phyloP scores from a whole-genome alignment of 768 basidiomycete genomes.

The Boletus sp. region DNA sequence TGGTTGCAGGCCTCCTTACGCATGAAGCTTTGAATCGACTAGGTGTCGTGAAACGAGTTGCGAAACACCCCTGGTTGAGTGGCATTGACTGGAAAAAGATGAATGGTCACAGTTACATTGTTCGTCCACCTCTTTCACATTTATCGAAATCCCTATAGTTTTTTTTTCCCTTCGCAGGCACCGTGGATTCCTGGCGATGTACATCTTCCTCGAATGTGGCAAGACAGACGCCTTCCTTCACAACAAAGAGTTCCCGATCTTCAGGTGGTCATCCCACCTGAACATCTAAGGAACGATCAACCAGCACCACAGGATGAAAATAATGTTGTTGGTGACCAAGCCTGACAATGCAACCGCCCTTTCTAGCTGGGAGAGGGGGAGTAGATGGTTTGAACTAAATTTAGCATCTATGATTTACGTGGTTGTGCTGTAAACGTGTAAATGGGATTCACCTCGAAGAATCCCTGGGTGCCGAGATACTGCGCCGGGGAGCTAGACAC shows the following conservation, averaged over 20 bases:
- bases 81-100: slow-evolving; percentile 50
- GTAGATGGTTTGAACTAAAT: too few species aligned
- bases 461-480: too few species aligned
- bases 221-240: slow-evolving; percentile 36
- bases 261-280: slow-evolving; percentile 31
- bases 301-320: not conserved
- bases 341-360: too few species aligned
- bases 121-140: slow-evolving; percentile 29
- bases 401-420: too few species aligned
- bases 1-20: slow-evolving; percentile 43
- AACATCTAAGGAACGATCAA: slow-evolving; percentile 25
- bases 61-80: slow-evolving; percentile 44
- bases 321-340: slow-evolving; percentile 54
- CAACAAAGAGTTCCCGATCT: slow-evolving; percentile 41
- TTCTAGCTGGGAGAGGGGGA: too few species aligned
- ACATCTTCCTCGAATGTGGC: slow-evolving; percentile 36
- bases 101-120: slow-evolving; percentile 41
- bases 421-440: too few species aligned
- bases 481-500: too few species aligned
- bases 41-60: slow-evolving; percentile 37
- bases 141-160: not conserved
- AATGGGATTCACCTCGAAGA: too few species aligned
- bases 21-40: slow-evolving; percentile 39
- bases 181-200: slow-evolving; percentile 39
- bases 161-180: slow-evolving; percentile 33